These are phyloP conservation scores for Globisporangium solare DNA, from an alignment of 352 stramenopile genomes.

Conservation along the genomic window DNA sequence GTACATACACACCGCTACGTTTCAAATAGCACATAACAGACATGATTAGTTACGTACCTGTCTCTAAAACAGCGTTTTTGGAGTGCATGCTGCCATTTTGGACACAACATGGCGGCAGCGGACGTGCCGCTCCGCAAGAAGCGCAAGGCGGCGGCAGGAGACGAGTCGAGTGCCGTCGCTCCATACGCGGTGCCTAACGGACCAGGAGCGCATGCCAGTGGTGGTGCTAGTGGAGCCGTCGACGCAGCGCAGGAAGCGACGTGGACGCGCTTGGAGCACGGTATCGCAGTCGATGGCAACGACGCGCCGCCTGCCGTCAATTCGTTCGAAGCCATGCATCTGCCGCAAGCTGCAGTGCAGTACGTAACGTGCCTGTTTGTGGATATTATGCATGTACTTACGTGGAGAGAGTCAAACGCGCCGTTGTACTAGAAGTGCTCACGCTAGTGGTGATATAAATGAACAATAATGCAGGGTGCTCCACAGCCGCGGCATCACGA, in stretches of 20 bases:
- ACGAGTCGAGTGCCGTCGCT: slow-evolving; percentile 4
- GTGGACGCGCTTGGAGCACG: slow-evolving; percentile 52
- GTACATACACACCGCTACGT: too few species aligned
- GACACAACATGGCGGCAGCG: slow-evolving; percentile 8
- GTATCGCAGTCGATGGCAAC: slow-evolving; percentile 29
- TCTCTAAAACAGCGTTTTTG: too few species aligned
- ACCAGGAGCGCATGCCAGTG: neutral
- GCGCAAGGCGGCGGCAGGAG: slow-evolving; percentile 9
- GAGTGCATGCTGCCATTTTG: neutral
- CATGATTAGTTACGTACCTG: too few species aligned
- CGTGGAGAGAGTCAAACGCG: neutral
- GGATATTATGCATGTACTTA: slow-evolving; percentile 9
- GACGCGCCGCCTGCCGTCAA: slow-evolving; percentile 23
- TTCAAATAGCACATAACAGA: neutral
- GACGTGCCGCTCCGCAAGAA: slow-evolving; percentile 44
- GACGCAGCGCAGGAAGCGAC: slow-evolving; percentile 27
- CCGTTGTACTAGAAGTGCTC: neutral
- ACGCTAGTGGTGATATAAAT: neutral
- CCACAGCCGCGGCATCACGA: slow-evolving; percentile 43
- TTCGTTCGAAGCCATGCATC: slow-evolving; percentile 31
- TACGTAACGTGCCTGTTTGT: slow-evolving; percentile 4
- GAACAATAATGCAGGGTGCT: slow-evolving; percentile 16
- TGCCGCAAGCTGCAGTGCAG: slow-evolving; percentile 17
- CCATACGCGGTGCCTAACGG: neutral
- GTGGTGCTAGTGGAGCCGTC: neutral